Evolutionary conservation across 306 rosid genomes (phyloP), one percentile per base, ranked within the genome.

Genomic region (Gleditsia sinensis): DNA sequence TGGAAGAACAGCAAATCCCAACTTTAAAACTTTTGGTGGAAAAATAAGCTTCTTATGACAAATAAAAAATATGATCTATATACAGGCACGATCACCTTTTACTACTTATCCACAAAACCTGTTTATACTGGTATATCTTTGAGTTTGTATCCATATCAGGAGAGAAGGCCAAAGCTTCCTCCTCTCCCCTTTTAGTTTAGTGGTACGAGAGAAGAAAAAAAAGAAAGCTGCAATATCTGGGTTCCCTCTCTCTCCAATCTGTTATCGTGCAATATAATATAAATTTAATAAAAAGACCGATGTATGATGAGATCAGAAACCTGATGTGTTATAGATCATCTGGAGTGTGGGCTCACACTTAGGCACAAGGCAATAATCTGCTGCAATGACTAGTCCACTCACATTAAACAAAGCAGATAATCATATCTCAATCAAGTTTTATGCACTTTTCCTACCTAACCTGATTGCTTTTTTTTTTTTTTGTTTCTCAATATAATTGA

Each of bases 221-320:
- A 13, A 7, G 20, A 39, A 64, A 46, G 63, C 25, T 11, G 6
- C 23, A 11, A 3, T 69, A 48, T 70, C 48, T 58, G 20, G 53
- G 36, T 19, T 45, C 42, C 42, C 34, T 37, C 65, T 60, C 81
- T 69, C 55, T 68, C 63, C 51, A 57, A 48, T 69, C 76, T 36
- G 42, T 59, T 64, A 37, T 49, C 32, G 13, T 53, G 27, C 53
- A 17, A 45, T 28, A 37, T 39, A 28, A 20, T 40, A 54, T 21
- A 30, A 68, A 30, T 65, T 75, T 32, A 36, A 67, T 48, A 3
- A 50, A n/a, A 21, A 13, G 39, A 50, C 10, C 61, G 25, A 37
- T 63, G 8, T 24, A 13, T 6, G 67, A 39, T 60, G 46, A 60
- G 46, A 34, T 60, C 36, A 66, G 56, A 66, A 45, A 66, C 40